Base-by-base conservation (phyloP, 148 eudicot genomes). In the Simmondsia chinensis region DNA sequence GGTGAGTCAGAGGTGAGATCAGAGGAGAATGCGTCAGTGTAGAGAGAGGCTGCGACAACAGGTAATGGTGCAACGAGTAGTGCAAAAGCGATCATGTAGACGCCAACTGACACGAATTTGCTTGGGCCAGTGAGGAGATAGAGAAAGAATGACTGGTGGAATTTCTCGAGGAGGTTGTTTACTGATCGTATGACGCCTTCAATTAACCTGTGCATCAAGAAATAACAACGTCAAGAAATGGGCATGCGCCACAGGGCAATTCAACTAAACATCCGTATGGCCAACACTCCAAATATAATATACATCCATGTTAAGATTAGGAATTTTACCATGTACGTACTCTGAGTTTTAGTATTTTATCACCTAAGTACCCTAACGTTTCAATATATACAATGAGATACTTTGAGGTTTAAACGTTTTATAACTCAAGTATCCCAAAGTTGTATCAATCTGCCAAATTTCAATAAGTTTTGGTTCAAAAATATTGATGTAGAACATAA, bases 111-210 rank as follows among this genome's bases (percentile, higher is more conserved):
- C 43, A 86, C 88, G 39, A 85, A 91, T 46, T 83, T 85, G 69
- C 68, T 82, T 23, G 99, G 73, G 2, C 81, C 80, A 9, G 95
- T 79, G 51, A 91, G 54, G 35, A 91, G 80, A 66, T 91, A 91
- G 21, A 86, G 80, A 38, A 91, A 91, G 51, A 86, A 91, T 54
- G 99, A 91, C 54, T 85, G 95, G 70, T 91, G 99, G 69, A 91
- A 86, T 64, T 91, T 91, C 66, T 91, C 99, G 1, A 91, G 95
- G 45, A 91, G 83, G 64, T 91, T 91, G 74, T 86, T 91, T 11
- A 85, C 86, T 16, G 95, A 82, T 36, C 94, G 68, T 40, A 86
- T 59, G 15, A 79, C 68, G 40, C 94, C 86, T 75, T 86, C 99
- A 48, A 85, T 57, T 71, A 91, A 74, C 70, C 97, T 91, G n/a